A percentile compares a stretch with the other conserved stretches of the same genome.
Evolutionary conservation across 2,329 filamentous ascomycete genomes (phyloP).

Genomic region (Diaporthe vaccinii): DNA sequence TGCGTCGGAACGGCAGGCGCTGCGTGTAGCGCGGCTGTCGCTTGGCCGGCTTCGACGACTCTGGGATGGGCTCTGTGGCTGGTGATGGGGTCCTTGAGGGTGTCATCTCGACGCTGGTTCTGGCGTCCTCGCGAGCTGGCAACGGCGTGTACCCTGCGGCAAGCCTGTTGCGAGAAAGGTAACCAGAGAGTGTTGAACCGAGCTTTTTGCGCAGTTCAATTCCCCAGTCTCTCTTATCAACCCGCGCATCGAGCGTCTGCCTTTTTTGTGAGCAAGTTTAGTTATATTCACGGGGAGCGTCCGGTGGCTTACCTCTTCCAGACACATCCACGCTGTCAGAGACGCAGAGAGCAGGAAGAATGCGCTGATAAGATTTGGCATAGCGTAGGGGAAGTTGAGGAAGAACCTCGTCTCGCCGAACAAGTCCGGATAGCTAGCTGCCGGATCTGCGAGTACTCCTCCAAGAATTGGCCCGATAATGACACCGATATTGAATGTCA

Average conservation of each 20-base stretch:
- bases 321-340: slow-evolving; percentile 61
- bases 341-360: slow-evolving; percentile 60
- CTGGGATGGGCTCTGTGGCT: slow-evolving; percentile 12
- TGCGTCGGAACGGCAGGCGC: slow-evolving; percentile 64
- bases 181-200: slow-evolving; percentile 46
- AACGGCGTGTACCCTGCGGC: slow-evolving; percentile 52
- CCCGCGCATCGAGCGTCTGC: slow-evolving; percentile 62
- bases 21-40: slow-evolving; percentile 57
- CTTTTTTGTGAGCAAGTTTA: slow-evolving; percentile 19
- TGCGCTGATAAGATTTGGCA: slow-evolving; percentile 67
- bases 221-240: slow-evolving; percentile 58
- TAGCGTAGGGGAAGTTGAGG: slow-evolving; percentile 64
- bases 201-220: slow-evolving; percentile 56
- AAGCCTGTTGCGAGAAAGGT: slow-evolving; percentile 40
- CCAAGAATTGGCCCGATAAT: slow-evolving; percentile 69
- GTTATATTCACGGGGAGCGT: no score
- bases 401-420: slow-evolving; percentile 64
- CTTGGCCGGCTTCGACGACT: slow-evolving; percentile 33
- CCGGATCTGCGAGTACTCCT: slow-evolving; percentile 61
- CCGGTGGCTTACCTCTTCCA: slow-evolving; percentile 60
- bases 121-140: slow-evolving; percentile 47
- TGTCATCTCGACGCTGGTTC: slow-evolving; percentile 50
- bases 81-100: slow-evolving; percentile 31
- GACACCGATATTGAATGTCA: slow-evolving; percentile 80
- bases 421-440: slow-evolving; percentile 55